A percentile compares a stretch with the other conserved stretches of the same genome.
These are phyloP conservation scores for Metschnikowia proteae DNA, from an alignment of 805 yeast species.

Conservation along the genomic window DNA sequence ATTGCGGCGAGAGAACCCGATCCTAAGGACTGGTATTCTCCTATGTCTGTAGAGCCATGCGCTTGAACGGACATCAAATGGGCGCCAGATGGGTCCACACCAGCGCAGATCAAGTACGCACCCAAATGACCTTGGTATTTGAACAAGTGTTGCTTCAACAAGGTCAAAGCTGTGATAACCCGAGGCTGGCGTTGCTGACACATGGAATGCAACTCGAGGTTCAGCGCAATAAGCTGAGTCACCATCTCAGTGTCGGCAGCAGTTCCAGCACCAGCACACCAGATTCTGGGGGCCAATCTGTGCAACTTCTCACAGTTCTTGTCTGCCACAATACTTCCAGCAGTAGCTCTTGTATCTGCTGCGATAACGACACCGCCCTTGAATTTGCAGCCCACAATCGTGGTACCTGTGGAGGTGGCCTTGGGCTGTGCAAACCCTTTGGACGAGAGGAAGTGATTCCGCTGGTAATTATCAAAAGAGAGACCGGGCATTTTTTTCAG, in stretches of 20 bases:
- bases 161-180: conserved; percentile 87
- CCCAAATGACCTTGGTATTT: conserved; percentile 97
- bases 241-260: conserved; percentile 99
- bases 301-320: conserved; percentile 96
- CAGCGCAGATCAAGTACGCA: conserved; percentile 97
- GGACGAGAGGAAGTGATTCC: conserved; percentile 71
- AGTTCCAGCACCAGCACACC: conserved; percentile 99
- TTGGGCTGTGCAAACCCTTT: conserved; percentile 75
- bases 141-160: conserved; percentile 92
- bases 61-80: conserved; percentile 92
- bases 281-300: conserved; percentile 81
- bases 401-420: conserved; percentile 98
- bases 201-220: conserved; percentile 84
- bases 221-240: conserved; percentile 86
- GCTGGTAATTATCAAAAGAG: conserved; percentile 87
- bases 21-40: conserved; percentile 87
- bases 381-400: conserved; percentile 94
- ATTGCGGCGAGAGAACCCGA: conserved; percentile 98
- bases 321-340: conserved; percentile 95
- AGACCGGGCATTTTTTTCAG: conserved; percentile 69
- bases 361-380: conserved; percentile 95
- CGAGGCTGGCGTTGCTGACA: conserved; percentile 84
- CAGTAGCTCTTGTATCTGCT: conserved; percentile 97
- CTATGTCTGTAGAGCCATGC: conserved; percentile 96
- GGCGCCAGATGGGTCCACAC: conserved; percentile 94